A percentile compares a stretch with the other conserved stretches of the same genome.
phyloP scores from a whole-genome alignment of 73 alveolate genomes.

The Breviolum minutum region DNA sequence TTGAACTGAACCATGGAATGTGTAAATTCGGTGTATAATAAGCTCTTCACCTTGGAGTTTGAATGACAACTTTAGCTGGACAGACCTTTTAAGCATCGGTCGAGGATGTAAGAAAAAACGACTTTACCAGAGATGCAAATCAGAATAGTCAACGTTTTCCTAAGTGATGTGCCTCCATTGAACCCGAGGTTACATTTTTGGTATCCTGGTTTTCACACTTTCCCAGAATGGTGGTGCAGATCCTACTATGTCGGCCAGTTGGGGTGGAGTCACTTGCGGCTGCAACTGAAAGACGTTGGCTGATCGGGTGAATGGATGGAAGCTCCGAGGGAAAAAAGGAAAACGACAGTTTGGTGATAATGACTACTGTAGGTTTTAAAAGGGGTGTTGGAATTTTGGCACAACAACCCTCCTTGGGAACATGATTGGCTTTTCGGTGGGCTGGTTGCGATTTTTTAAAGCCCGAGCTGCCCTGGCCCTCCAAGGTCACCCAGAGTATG shows the following conservation, averaged over 20 bases:
- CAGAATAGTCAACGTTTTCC: too few relatives aligned
- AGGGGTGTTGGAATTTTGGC: too few relatives aligned
- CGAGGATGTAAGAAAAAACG: not conserved
- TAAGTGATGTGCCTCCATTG: not conserved
- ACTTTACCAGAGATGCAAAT: not conserved
- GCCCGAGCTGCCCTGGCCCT: not conserved
- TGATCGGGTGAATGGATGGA: too few relatives aligned
- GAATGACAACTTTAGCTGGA: not conserved
- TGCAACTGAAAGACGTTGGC: not conserved
- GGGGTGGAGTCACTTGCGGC: constrained; percentile 52
- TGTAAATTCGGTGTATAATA: too few relatives aligned
- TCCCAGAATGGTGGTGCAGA: constrained; percentile 2
- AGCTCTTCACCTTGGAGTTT: too few relatives aligned
- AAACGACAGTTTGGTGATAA: too few relatives aligned
- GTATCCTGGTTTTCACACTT: constrained; percentile 68
- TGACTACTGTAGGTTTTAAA: too few relatives aligned
- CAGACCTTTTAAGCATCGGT: not conserved
- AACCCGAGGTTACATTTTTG: constrained; percentile 50
- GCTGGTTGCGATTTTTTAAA: too few relatives aligned
- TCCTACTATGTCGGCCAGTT: not conserved
- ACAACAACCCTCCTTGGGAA: too few relatives aligned
- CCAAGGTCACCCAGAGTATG: constrained; percentile 36
- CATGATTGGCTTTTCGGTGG: too few relatives aligned
- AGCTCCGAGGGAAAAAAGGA: too few relatives aligned
- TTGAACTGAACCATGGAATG: too few relatives aligned